Evolutionary conservation across 768 basidiomycete genomes (phyloP), one percentile per base, ranked within the genome.

Genomic region (Serendipita vermifera): DNA sequence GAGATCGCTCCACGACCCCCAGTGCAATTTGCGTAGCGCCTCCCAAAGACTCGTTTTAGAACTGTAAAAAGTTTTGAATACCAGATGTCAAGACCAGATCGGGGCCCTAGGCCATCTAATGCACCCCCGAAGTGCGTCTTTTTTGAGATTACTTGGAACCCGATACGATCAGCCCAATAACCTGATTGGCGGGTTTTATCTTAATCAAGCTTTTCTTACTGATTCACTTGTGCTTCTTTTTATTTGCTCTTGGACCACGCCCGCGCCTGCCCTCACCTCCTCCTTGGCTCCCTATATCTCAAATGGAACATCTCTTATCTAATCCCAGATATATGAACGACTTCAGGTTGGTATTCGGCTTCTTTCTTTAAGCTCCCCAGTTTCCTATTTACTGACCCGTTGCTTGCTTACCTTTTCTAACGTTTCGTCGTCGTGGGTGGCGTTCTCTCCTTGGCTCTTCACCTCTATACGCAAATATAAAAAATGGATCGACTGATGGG

Each of bases 311-410:
- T 51, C 24, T 51, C n/a, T 31, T 51, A 22, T 22, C 46, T 5
- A 51, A 51, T 51, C 46, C 46, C 32, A 51, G 46, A 51, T 51
- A 51, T 51, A 51, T 51, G 46, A 51, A 51, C 32, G 46, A 51
- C 27, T 51, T 51, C 24, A 51, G 46, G 46, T 51, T 29, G 9
- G 9, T 51, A 24, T 29, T 5, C 29, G n/a, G 24, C 46, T 51
- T 26, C 32, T 51, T 31, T 29, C 22, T 51, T 26, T 9, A 22
- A 4, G 46, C 46, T 31, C 24, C 5, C 29, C 29, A 29, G 17
- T 31, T 22, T 31, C 32, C 46, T 5, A 22, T 51, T 51, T 26
- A 31, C 46, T 51, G 17, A 22, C 46, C 32, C 22, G 22, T n/a
- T n/a, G n/a, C n/a, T n/a, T n/a, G n/a, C n/a, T n/a, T n/a, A n/a